phyloP scores from a whole-genome alignment of 2,329 filamentous ascomycete species.

The Microdochium trichocladiopsis region DNA sequence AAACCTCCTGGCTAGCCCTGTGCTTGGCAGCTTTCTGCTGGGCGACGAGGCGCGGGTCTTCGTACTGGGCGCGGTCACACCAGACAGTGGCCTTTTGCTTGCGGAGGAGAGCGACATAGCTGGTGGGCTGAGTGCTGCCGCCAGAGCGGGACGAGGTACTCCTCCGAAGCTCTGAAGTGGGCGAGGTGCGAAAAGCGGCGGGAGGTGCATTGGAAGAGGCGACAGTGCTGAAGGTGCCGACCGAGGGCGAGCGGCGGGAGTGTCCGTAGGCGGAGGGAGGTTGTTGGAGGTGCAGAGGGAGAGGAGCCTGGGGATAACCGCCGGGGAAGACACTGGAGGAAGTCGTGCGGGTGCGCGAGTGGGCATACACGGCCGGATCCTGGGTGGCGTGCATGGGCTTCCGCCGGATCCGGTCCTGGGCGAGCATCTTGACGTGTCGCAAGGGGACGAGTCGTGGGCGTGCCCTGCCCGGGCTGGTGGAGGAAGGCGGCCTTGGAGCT shows the following conservation, averaged over 20 bases:
- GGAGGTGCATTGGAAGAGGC: slow-evolving; percentile 53
- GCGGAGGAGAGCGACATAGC: slow-evolving; percentile 92
- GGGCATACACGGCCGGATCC: slow-evolving; percentile 33
- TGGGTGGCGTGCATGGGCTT: slow-evolving; percentile 18
- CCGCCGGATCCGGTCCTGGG: slow-evolving; percentile 18
- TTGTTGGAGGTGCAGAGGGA: slow-evolving; percentile 25
- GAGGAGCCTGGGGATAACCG: slow-evolving; percentile 13
- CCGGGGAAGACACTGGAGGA: slow-evolving; percentile 44
- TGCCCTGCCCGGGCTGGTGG: neutral
- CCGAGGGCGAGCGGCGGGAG: slow-evolving; percentile 52
- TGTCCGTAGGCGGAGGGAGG: slow-evolving; percentile 23
- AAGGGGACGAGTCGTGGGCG: neutral
- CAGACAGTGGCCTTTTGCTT: slow-evolving; percentile 98
- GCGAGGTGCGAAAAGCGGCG: slow-evolving; percentile 48
- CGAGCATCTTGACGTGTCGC: slow-evolving; percentile 16
- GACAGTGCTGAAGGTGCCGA: slow-evolving; percentile 63
- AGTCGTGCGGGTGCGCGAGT: slow-evolving; percentile 48
- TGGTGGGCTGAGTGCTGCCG: slow-evolving; percentile 47
- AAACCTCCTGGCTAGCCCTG: slow-evolving; percentile 77
- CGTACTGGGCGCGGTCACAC: slow-evolving; percentile 90
- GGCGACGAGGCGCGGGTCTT: slow-evolving; percentile 77
- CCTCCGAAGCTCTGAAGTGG: slow-evolving; percentile 56
- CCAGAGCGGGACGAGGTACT: slow-evolving; percentile 77
- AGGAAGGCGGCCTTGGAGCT: neutral
- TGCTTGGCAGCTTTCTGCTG: slow-evolving; percentile 84